phyloP scores from a whole-genome alignment of 805 yeast genomes.

The Metschnikowia cerradonensis region DNA sequence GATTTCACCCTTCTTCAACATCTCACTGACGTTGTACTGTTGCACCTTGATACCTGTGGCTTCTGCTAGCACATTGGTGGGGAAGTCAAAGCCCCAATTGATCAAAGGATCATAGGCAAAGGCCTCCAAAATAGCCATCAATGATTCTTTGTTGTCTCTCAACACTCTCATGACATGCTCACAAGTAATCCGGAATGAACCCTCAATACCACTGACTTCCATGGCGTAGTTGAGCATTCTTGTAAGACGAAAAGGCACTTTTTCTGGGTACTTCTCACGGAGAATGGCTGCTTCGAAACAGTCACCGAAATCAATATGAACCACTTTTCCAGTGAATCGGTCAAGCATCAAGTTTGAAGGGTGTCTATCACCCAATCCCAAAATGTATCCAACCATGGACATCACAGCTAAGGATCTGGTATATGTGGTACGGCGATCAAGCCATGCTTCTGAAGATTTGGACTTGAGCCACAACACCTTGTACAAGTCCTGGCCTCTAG shows the following conservation, averaged over 20 bases:
- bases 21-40: conserved; percentile 63
- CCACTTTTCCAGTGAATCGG: conserved; percentile 88
- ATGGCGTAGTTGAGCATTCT: conserved; percentile 96
- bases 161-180: conserved; percentile 96
- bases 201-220: conserved; percentile 99
- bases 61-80: conserved; percentile 71
- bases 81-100: conserved; percentile 97
- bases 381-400: conserved; percentile 98
- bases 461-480: conserved; percentile 95
- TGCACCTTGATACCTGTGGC: conserved; percentile 69
- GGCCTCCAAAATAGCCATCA: conserved; percentile 97
- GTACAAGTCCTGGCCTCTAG: conserved; percentile 93
- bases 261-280: conserved; percentile 96
- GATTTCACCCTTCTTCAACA: conserved; percentile 67
- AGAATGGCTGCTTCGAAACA: conserved; percentile 98
- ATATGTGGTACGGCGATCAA: conserved; percentile 93
- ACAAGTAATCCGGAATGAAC: conserved; percentile 92
- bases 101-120: conserved; percentile 98
- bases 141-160: conserved; percentile 89
- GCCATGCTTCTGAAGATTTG: conserved; percentile 95
- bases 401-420: conserved; percentile 94
- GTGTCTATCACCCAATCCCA: conserved; percentile 96
- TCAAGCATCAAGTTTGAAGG: conserved; percentile 96
- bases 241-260: conserved; percentile 94
- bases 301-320: conserved; percentile 98